These are phyloP conservation scores for Zalaria obscura DNA, from an alignment of 2,329 filamentous ascomycete species.

Conservation along the genomic window DNA sequence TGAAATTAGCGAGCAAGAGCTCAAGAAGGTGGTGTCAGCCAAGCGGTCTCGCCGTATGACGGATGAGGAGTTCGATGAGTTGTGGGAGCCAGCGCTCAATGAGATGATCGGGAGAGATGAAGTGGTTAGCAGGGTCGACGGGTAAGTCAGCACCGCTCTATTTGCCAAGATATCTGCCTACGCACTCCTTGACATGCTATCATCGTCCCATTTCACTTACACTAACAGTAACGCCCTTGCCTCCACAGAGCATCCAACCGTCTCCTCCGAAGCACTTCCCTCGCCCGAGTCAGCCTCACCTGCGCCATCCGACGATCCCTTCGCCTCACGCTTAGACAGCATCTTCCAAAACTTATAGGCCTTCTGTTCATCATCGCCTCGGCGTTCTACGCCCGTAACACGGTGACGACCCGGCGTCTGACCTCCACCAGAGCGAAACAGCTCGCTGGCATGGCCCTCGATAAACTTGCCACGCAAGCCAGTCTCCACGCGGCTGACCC, in stretches of 20 bases:
- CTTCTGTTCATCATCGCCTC: constrained; percentile 33
- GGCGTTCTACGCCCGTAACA: constrained; percentile 48
- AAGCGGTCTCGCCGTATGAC: constrained; percentile 73
- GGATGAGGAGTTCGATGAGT: constrained; percentile 79
- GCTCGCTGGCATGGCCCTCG: constrained; percentile 71
- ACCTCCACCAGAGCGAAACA: constrained; percentile 63
- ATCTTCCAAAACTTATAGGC: constrained; percentile 71
- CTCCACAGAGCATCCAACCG: constrained; percentile 56
- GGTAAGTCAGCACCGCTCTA: constrained; percentile 34
- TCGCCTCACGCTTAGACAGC: constrained; percentile 67
- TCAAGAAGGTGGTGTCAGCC: constrained; percentile 63
- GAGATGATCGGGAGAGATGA: constrained; percentile 54
- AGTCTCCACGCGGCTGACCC: constrained; percentile 55
- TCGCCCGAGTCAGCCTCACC: constrained; percentile 78
- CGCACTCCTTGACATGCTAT: too few species aligned
- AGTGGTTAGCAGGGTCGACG: constrained; percentile 39
- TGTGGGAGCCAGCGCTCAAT: constrained; percentile 62
- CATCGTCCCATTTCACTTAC: constrained; percentile 8
- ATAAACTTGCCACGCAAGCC: constrained; percentile 71
- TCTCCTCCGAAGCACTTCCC: constrained; percentile 66
- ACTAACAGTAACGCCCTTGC: constrained; percentile 78
- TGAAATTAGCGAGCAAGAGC: constrained; percentile 52
- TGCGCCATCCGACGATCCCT: constrained; percentile 68
- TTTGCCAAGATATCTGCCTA: too few species aligned
- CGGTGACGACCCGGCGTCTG: constrained; percentile 47